Percentiles rank a stretch among this genome's conserved stretches.
phyloP scores from a whole-genome alignment of 1,284 basidiomycete species.

The Leccinum angustisporum region DNA sequence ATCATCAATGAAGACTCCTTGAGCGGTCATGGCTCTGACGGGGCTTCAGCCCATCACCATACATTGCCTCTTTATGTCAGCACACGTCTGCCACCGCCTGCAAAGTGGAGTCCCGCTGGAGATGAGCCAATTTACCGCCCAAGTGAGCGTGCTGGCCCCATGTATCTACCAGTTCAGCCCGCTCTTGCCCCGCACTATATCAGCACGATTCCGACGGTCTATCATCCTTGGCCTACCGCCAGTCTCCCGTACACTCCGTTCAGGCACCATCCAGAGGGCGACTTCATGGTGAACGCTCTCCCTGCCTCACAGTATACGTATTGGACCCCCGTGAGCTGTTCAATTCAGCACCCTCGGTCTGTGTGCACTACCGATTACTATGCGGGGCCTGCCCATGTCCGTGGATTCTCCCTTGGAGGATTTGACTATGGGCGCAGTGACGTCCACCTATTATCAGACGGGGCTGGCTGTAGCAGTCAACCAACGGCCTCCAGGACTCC shows the following conservation, averaged over 20 bases:
- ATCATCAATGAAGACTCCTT: conserved; percentile 26
- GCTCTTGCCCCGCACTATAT: conserved; percentile 33
- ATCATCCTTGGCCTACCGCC: conserved; percentile 43
- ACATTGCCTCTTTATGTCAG: conserved; percentile 29
- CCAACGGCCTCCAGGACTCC: conserved; percentile 44
- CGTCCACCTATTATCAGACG: conserved; percentile 42
- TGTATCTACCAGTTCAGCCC: conserved; percentile 68
- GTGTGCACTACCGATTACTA: conserved; percentile 52
- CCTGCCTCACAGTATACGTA: conserved; percentile 41
- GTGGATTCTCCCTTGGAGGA: conserved; percentile 59
- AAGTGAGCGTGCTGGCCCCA: conserved; percentile 47
- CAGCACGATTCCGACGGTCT: conserved; percentile 29
- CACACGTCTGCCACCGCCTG: conserved; percentile 62
- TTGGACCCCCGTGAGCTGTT: conserved; percentile 36
- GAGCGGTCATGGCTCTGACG: conserved; percentile 1
- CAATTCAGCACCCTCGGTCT: conserved; percentile 54
- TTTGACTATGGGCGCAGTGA: conserved; percentile 54
- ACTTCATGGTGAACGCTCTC: conserved; percentile 18
- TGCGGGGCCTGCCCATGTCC: conserved; percentile 48
- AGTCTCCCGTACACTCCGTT: conserved; percentile 34
- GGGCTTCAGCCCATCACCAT: conserved; percentile 3
- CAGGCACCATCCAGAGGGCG: conserved; percentile 17
- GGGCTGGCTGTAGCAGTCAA: conserved; percentile 39
- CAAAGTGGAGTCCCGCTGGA: conserved; percentile 75
- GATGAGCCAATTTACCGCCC: conserved; percentile 69